A percentile compares a stretch with the other conserved stretches of the same genome.
Conservation (phyloP, 768 basidiomycete species). For the Russula vinacea region DNA sequence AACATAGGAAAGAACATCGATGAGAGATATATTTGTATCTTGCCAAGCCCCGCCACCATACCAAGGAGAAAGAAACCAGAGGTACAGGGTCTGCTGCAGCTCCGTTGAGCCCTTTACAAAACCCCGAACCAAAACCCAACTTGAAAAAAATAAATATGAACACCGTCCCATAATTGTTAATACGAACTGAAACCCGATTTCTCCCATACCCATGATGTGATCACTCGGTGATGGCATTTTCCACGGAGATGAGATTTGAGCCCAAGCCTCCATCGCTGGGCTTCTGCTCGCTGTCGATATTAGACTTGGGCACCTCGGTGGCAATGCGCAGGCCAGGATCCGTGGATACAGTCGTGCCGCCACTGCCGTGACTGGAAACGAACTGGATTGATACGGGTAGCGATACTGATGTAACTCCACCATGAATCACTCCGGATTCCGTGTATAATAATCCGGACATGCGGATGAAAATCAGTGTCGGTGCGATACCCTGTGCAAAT, state of each 20-base stretch:
- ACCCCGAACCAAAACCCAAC: too few relatives aligned
- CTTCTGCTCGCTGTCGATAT: neutral
- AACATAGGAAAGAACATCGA: too few relatives aligned
- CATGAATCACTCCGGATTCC: neutral
- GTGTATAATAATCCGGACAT: constrained; percentile 7
- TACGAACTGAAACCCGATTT: neutral
- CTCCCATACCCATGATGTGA: neutral
- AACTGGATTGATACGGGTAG: neutral
- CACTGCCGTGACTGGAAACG: too few relatives aligned
- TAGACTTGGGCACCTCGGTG: neutral
- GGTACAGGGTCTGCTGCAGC: too few relatives aligned
- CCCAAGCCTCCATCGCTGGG: neutral
- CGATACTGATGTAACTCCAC: neutral
- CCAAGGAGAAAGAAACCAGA: too few relatives aligned
- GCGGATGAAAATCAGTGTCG: constrained; percentile 16
- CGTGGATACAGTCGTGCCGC: neutral
- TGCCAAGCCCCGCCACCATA: too few relatives aligned
- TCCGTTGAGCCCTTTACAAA: too few relatives aligned
- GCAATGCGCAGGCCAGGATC: neutral
- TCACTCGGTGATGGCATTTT: neutral
- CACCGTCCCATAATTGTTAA: too few relatives aligned
- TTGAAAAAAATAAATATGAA: too few relatives aligned
- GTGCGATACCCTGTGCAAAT: constrained; percentile 15
- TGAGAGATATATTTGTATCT: too few relatives aligned
- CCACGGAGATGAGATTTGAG: neutral